Evolutionary conservation across 1,284 basidiomycete genomes (phyloP), one percentile per base, ranked within the genome.

Genomic region (Leccinum griseonigrum): DNA sequence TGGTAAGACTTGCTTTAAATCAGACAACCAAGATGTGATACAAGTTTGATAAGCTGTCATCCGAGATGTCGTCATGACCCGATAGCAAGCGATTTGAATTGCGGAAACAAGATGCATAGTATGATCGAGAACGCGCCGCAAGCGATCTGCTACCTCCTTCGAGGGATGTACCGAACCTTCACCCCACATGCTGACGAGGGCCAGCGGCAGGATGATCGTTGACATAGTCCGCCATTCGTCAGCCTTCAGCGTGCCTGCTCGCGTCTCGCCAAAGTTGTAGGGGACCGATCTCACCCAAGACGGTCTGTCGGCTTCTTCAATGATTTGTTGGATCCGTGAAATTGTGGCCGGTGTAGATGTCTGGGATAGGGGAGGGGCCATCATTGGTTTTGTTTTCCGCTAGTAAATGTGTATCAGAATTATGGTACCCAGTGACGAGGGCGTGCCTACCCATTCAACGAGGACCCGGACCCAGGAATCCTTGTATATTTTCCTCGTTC

Each of bases 161-260:
- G 18, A 55, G 14, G 52, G 7, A n/a, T 61, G 46, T 18, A 10
- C n/a, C 9, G 9, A 9, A 1, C n/a, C 18, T 8, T 48, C 18
- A 1, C 59, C 60, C 60, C 59, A 66, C 0, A 64, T 18, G 28
- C 60, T 66, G 3, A 66, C 13, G 71, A 74, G 46, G 7, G 46
- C 18, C n/a, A 48, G 10, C 10, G 46, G 46, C 9, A 48, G 16
- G 18, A n/a, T n/a, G 18, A 78, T 64, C 0, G 72, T 73, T 40
- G 64, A 63, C 11, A 76, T 63, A 3, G 69, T 67, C 8, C 64
- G 59, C 73, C 75, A 78, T 57, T 77, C 66, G 55, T 73, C 70
- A 0, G 74, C 75, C 36, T 74, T 77, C 3, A 76, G 54, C 18
- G 69, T 72, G 2, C 75, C 73, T 1, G 70, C 64, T 16, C 55